Evolutionary conservation across 352 stramenopile species (phyloP).

Genomic region (Phytophthora tentaculata): DNA sequence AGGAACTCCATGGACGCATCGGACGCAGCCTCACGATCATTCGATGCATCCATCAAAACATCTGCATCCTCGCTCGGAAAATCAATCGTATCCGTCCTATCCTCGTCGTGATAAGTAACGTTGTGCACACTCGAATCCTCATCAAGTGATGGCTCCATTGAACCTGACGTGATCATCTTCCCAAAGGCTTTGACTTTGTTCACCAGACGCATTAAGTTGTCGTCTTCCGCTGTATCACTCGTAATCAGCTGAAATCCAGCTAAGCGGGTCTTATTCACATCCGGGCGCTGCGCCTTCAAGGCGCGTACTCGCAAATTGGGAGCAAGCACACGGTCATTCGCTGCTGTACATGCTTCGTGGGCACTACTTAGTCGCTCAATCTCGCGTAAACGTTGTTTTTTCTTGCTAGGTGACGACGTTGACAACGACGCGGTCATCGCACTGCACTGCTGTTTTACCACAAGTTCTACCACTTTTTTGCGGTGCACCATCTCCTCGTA

Average conservation of each 20-base stretch:
- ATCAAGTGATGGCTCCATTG: not conserved
- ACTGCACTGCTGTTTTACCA: slow-evolving; percentile 66
- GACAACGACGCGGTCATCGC: slow-evolving; percentile 52
- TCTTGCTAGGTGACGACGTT: slow-evolving; percentile 32
- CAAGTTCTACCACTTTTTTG: slow-evolving; percentile 61
- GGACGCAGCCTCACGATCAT: not conserved
- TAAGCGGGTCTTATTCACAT: slow-evolving; percentile 1
- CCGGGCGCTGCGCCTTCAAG: slow-evolving; percentile 4
- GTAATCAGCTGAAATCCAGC: slow-evolving; percentile 1
- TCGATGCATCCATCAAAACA: slow-evolving; percentile 12
- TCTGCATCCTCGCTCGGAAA: slow-evolving; percentile 25
- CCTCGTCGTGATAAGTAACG: slow-evolving; percentile 4
- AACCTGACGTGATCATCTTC: slow-evolving; percentile 38
- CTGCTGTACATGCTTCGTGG: slow-evolving; percentile 40
- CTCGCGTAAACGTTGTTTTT: slow-evolving; percentile 43
- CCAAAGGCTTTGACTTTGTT: slow-evolving; percentile 46
- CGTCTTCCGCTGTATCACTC: slow-evolving; percentile 14
- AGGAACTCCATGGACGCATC: slow-evolving; percentile 7
- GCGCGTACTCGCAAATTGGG: slow-evolving; percentile 4
- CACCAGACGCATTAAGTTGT: slow-evolving; percentile 35
- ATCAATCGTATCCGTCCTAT: slow-evolving; percentile 13
- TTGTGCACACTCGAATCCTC: slow-evolving; percentile 2
- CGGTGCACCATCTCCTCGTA: slow-evolving; percentile 58
- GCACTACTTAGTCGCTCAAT: slow-evolving; percentile 56
- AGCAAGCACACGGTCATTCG: slow-evolving; percentile 4